Evolutionary conservation across 257 asterid species (phyloP), one percentile per base, ranked within the genome.

Genomic region (Phtheirospermum japonicum): DNA sequence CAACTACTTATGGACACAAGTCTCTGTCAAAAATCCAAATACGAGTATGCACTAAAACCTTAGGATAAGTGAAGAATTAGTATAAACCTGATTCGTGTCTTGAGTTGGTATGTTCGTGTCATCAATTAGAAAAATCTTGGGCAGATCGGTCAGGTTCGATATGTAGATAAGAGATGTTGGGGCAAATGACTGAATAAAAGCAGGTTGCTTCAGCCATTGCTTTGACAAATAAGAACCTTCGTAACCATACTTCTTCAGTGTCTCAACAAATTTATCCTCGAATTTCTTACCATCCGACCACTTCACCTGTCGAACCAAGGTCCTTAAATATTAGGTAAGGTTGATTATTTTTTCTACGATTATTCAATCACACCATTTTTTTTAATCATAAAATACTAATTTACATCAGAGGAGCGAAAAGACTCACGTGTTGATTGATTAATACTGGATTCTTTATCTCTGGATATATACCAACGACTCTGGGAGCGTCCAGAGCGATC

Each of bases 381-480:
- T 49, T 32, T 31, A 34, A 52, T 23, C 37, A 18, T 37, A 14
- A 66, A 12, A 72, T 36, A 49, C 9, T 66, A n/a, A 11, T 53
- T 46, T 36, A 19, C 8, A 46, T 33, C 48, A 60, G 42, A 32
- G 57, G 64, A 48, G 64, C 31, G 43, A 71, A 61, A 55, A 53
- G 55, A 75, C 95, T 80, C 73, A 87, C 99, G 7, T 33, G 89
- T 69, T 93, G 88, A 79, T 89, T 93, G 73, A 93, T 83, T 45
- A 87, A 83, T 40, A 83, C 84, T 43, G 99, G 96, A 71, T 85
- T 93, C 80, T 93, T 89, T 17, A 93, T 89, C 85, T 93, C 97
- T 14, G 99, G 99, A 82, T 93, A 93, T 71, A 93, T 87, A 65
- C 99, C 97, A 19, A 93, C 99, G 11, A 85, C 82, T 80, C 97